A percentile compares a stretch with the other conserved stretches of the same genome.
These are phyloP conservation scores for Lagenaria siceraria DNA, from an alignment of 306 rosid species.

Conservation along the genomic window DNA sequence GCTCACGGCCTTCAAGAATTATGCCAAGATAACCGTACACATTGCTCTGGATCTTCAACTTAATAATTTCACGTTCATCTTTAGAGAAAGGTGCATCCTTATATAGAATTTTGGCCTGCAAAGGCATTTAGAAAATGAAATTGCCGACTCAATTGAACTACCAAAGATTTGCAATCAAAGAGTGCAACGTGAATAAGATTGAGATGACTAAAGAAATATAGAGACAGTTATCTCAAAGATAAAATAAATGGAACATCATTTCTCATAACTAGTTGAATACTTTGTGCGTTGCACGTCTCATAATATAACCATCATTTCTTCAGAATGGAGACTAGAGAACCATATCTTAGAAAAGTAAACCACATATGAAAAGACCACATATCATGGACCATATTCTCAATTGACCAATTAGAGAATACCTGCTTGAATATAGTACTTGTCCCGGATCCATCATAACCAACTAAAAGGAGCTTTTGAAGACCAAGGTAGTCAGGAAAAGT, in stretches of 20 bases:
- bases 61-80: conserved; percentile 78
- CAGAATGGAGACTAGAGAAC: background rate
- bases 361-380: background rate
- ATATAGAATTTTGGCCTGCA: conserved; percentile 89
- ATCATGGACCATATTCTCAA: background rate
- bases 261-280: too few species aligned
- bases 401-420: conserved; percentile 31
- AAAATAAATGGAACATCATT: background rate
- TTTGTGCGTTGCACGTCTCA: background rate
- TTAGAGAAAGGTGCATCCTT: conserved; percentile 66
- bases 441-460: conserved; percentile 86
- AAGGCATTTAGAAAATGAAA: conserved; percentile 14
- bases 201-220: background rate
- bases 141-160: background rate
- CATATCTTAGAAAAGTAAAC: background rate
- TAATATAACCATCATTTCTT: background rate
- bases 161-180: background rate
- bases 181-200: background rate
- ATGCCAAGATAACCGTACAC: conserved; percentile 86
- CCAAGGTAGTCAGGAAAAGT: conserved; percentile 62
- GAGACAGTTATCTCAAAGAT: background rate
- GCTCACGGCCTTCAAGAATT: conserved; percentile 97
- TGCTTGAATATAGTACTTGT: conserved; percentile 98
- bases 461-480: conserved; percentile 84
- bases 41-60: conserved; percentile 75